Conservation (phyloP, 2,329 filamentous ascomycete genomes). For the Pseudomassariella vexata region DNA sequence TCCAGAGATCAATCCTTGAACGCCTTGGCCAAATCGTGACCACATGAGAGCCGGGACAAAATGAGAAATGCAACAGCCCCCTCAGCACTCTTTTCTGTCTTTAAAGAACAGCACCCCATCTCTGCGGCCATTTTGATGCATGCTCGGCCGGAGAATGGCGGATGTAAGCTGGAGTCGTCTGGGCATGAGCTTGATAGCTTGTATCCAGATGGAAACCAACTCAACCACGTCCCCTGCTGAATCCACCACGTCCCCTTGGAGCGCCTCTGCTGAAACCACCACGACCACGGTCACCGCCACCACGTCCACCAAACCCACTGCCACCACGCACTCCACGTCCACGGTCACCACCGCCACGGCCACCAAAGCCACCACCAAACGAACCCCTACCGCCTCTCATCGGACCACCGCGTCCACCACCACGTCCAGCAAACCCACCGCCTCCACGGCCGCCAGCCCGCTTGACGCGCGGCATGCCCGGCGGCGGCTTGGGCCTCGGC, state of each 20-base stretch:
- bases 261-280: constrained; percentile 25
- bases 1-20: constrained; percentile 10
- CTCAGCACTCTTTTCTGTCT: too few relatives aligned
- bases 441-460: constrained; percentile 66
- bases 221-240: not conserved
- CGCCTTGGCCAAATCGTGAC: constrained; percentile 9
- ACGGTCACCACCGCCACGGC: constrained; percentile 53
- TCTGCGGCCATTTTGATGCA: too few relatives aligned
- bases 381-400: constrained; percentile 22
- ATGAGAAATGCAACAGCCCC: too few relatives aligned
- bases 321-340: constrained; percentile 41
- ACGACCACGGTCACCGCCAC: constrained; percentile 29
- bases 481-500: constrained; percentile 77
- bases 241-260: constrained; percentile 8
- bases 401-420: constrained; percentile 36
- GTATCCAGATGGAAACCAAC: constrained; percentile 4
- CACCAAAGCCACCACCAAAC: constrained; percentile 17
- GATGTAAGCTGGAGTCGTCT: constrained; percentile 1
- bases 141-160: constrained; percentile 2
- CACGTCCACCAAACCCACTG: constrained; percentile 27
- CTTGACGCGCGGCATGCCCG: constrained; percentile 56
- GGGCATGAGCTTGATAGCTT: too few relatives aligned
- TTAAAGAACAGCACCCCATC: too few relatives aligned
- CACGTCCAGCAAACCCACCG: too few relatives aligned
- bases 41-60: constrained; percentile 7